These are phyloP conservation scores for Platismatia glauca DNA, from an alignment of 495 filamentous ascomycete species.

Conservation along the genomic window DNA sequence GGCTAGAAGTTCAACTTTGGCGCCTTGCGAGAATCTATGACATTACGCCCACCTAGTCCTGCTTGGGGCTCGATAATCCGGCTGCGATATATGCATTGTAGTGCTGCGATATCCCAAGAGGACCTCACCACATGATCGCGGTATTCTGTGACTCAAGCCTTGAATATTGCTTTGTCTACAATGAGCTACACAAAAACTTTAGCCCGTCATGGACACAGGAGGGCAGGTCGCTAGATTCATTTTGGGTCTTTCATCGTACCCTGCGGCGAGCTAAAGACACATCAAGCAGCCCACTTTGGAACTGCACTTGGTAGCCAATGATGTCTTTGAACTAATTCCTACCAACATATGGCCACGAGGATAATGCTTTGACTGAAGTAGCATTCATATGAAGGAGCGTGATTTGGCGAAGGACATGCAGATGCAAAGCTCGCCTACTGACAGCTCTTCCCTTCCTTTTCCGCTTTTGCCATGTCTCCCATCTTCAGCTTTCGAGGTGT, in stretches of 20 bases:
- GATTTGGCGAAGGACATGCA: background rate
- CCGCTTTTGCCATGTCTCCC: background rate
- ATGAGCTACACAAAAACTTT: background rate
- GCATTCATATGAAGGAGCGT: no score
- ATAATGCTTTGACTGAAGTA: background rate
- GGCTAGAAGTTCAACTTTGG: constrained; percentile 14
- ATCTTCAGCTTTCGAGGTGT: background rate
- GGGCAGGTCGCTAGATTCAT: background rate
- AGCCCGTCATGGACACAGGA: background rate
- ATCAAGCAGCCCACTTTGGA: no score
- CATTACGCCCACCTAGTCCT: background rate
- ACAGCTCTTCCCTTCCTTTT: background rate
- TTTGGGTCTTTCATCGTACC: background rate
- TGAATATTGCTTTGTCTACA: background rate
- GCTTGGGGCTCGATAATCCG: background rate
- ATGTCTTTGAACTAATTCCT: no score
- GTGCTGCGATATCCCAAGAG: background rate
- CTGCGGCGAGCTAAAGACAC: background rate
- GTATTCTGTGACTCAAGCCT: background rate
- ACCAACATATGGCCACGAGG: no score
- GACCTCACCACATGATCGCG: background rate
- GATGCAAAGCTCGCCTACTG: background rate
- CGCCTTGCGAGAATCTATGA: constrained; percentile 16
- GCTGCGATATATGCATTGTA: background rate
- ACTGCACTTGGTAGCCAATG: no score